Base-by-base conservation (phyloP, 192 early-diverging fungal genomes). In the Neocallimastix lanati region DNA sequence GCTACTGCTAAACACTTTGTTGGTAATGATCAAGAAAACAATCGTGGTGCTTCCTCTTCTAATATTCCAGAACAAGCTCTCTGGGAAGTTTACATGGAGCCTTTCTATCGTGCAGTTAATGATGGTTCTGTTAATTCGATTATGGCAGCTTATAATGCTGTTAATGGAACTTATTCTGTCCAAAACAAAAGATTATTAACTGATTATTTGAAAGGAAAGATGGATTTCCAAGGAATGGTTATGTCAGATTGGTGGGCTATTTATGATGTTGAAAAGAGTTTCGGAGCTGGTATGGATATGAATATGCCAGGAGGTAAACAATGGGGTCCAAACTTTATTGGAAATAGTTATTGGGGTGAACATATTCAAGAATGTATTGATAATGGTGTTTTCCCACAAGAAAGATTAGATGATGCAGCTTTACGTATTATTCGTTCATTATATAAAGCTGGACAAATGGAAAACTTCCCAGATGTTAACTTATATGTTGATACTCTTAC, bases 211-310 rank as follows among this genome's bases (percentile, higher is more conserved):
- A 92, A 84, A 29, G 76, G 77, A 9, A 85, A 92, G 77, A 80
- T 92, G 33, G 87, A 83, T 3, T 92, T 92, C 81, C 50, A 84
- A n/a, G 90, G 89, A 3, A 91, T 92, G 67, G 87, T 92, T 76
- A 88, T 88, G 86, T 84, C 87, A 29, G 91, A 91, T 78, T 92
- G 89, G 89, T 83, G 81, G 76, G 90, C 90, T 38, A 81, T 83
- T 18, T 82, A 85, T 30, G 84, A 80, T 29, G 80, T 79, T 28
- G 76, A 29, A 0, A 40, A 78, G 30, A 84, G 86, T 77, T 83
- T 82, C 25, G 58, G 78, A 14, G 79, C 79, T 79, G 86, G 88
- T 50, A 78, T 85, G 27, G 90, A 92, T 79, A 89, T 92, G 89
- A 87, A 33, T 33, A 33, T 33, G 30, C 30, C 30, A 33, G 30